A percentile compares a stretch with the other conserved stretches of the same genome.
Evolutionary conservation across 495 filamentous ascomycete species (phyloP).

Genomic region (Neurospora intermedia): DNA sequence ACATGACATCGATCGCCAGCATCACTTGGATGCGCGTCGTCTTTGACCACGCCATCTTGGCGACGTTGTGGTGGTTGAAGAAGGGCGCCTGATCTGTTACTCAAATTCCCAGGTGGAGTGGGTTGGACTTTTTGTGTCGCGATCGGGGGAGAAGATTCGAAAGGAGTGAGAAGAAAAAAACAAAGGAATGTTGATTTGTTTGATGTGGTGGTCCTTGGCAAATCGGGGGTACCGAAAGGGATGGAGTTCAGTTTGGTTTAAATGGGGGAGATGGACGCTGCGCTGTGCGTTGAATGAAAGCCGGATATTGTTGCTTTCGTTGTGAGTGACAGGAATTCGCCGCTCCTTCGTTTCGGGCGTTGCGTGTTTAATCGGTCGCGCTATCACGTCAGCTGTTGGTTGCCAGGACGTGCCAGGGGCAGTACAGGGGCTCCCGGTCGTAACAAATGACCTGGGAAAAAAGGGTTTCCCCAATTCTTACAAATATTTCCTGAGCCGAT

Average conservation of each 20-base stretch:
- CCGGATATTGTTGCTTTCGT: not conserved
- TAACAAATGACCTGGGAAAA: not conserved
- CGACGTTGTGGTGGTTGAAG: not conserved
- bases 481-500: not conserved
- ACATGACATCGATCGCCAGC: constrained; percentile 76
- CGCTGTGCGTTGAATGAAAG: not conserved
- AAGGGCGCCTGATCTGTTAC: not conserved
- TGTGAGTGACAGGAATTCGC: not conserved
- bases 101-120: not conserved
- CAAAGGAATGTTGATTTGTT: not conserved
- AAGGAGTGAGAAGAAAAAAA: not conserved
- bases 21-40: constrained; percentile 85
- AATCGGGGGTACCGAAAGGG: not conserved
- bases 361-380: not conserved
- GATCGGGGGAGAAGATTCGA: not conserved
- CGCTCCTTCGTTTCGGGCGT: not conserved
- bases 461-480: not conserved
- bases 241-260: not conserved
- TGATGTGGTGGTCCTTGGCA: not conserved
- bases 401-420: not conserved
- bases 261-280: not conserved
- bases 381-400: not conserved
- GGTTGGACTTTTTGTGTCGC: not conserved
- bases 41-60: constrained; percentile 79
- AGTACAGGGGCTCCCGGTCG: not conserved